Conservation (phyloP, 2,329 filamentous ascomycete genomes). For the Sphaceloma murrayae region DNA sequence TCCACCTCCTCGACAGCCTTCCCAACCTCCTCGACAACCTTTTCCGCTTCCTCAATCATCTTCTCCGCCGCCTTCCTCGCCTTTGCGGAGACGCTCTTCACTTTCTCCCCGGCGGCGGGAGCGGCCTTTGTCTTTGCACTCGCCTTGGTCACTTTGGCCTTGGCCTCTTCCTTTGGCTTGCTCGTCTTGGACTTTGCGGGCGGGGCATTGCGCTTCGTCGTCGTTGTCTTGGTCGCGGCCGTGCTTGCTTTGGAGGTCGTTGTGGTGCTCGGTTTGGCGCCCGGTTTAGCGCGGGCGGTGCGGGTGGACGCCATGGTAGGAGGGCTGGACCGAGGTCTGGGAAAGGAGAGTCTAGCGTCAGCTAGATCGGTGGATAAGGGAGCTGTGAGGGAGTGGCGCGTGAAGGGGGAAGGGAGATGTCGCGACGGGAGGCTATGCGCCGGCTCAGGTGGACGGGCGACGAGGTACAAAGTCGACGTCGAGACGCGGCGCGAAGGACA, state of each 20-base stretch:
- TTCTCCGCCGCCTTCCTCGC: not conserved
- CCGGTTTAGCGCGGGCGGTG: slow-evolving; percentile 11
- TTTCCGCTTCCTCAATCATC: not conserved
- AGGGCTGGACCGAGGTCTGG: not conserved
- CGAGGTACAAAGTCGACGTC: too few species aligned
- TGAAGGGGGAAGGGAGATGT: too few species aligned
- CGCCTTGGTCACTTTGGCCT: slow-evolving; percentile 16
- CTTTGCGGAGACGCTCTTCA: too few species aligned
- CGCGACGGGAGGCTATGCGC: too few species aligned
- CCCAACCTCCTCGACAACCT: slow-evolving; percentile 5
- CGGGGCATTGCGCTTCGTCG: not conserved
- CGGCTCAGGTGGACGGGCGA: too few species aligned
- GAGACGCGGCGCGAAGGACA: too few species aligned
- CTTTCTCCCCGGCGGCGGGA: slow-evolving; percentile 1
- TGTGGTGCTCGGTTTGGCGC: too few species aligned
- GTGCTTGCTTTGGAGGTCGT: too few species aligned
- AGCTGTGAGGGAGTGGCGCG: too few species aligned
- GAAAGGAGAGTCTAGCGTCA: too few species aligned
- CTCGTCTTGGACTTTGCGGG: slow-evolving; percentile 5
- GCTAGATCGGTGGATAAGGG: not conserved
- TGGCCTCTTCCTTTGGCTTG: slow-evolving; percentile 13
- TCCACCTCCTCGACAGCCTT: slow-evolving; percentile 2
- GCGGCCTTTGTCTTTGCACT: not conserved
- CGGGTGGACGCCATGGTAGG: slow-evolving; percentile 11
- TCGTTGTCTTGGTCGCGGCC: slow-evolving; percentile 4